These are phyloP conservation scores for Colletotrichum navitas DNA, from an alignment of 2,329 filamentous ascomycete genomes.

Conservation along the genomic window DNA sequence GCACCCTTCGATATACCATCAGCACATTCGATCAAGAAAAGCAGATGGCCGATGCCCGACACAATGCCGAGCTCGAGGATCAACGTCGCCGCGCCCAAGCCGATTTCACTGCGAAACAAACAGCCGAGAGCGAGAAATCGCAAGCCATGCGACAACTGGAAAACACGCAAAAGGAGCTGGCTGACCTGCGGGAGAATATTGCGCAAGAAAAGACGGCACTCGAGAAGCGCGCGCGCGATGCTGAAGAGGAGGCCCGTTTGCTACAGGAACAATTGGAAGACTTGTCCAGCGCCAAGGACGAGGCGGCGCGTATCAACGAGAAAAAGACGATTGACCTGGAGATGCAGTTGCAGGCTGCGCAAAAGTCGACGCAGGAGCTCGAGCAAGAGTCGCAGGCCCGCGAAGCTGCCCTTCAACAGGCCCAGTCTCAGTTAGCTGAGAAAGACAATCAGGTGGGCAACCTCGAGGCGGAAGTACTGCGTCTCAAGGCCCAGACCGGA, in stretches of 20 bases:
- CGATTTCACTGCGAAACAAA: conserved; percentile 78
- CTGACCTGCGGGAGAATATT: conserved; percentile 62
- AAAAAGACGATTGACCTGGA: conserved; percentile 68
- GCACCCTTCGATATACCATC: conserved; percentile 87
- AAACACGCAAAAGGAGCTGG: conserved; percentile 63
- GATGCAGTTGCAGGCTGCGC: conserved; percentile 61
- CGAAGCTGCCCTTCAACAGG: conserved; percentile 67
- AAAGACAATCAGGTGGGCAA: conserved; percentile 78
- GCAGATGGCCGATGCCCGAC: conserved; percentile 81
- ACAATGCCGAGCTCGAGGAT: conserved; percentile 87
- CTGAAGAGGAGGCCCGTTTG: conserved; percentile 77
- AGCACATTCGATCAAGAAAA: conserved; percentile 90
- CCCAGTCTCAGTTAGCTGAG: conserved; percentile 76
- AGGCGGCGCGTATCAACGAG: conserved; percentile 74
- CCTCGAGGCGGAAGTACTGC: conserved; percentile 85
- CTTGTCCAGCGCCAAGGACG: conserved; percentile 70
- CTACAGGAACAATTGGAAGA: conserved; percentile 88
- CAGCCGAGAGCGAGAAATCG: conserved; percentile 67
- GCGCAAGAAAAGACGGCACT: conserved; percentile 72
- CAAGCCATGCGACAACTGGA: conserved; percentile 65
- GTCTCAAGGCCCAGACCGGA: conserved; percentile 86
- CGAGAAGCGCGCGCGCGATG: conserved; percentile 77
- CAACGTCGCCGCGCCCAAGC: conserved; percentile 84
- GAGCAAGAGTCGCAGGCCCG: conserved; percentile 69
- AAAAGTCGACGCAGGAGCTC: conserved; percentile 67